Base-by-base conservation (phyloP, 2,329 filamentous ascomycete species). In the Capronia americana region DNA sequence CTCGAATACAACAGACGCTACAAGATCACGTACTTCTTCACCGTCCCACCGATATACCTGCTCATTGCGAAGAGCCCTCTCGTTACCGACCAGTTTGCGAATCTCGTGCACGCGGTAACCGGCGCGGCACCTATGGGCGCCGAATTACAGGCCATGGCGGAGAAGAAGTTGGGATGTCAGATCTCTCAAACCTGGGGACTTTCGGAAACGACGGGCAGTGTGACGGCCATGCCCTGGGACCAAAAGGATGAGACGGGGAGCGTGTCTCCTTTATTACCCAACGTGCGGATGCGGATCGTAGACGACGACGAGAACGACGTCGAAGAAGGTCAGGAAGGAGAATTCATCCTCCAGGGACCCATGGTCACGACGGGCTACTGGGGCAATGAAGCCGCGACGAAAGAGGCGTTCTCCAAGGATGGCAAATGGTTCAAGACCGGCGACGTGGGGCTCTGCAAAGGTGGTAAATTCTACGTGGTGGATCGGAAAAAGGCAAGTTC, bases 361-460 rank as follows among this genome's bases (percentile, higher is more conserved):
- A 85, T 79, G 32, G 76, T 82, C 8, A 79, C 78, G 0, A 74
- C 76, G 48, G 76, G 76, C 0, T 78, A 78, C 65, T 71, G 64
- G 61, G 62, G 66, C 32, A 72, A 72, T 53, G 61, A 65, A 32
- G n/a, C n/a, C 11, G 67, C 69, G 6, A 72, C 69, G 12, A 65
- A 58, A 32, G 69, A 70, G 20, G 59, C 74, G 0, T 70, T 69
- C 72, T 81, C 67, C 8, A 50, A 24, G 3, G 70, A 73, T 79
- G 92, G 95, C 69, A 91, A 91, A 0, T 97, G 89, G 83, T 96
- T 96, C 84, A 93, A 90, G 78, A 97, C 93, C 0, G 93, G 93
- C 2, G 93, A 97, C 74, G 87, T 97, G 30, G 91, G 92, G 5
- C 87, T 92, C 69, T 86, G 90, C 72, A 91, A 96, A 74, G 57